A percentile compares a stretch with the other conserved stretches of the same genome.
Evolutionary conservation across 768 basidiomycete genomes (phyloP).

Genomic region (Leccinum variicolor): DNA sequence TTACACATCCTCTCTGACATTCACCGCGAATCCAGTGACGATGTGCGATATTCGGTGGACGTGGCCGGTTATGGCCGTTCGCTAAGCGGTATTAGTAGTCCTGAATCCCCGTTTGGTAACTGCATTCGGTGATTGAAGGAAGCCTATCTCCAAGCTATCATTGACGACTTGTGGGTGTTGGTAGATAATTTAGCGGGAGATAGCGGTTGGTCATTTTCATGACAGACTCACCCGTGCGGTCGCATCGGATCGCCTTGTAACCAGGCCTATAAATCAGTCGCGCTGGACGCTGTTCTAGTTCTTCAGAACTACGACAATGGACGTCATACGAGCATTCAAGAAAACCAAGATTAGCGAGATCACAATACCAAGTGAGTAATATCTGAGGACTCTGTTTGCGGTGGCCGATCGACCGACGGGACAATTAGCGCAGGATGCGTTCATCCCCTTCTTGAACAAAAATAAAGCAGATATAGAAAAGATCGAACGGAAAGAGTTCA

Average conservation of each 20-base stretch:
- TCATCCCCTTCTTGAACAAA: constrained; percentile 48
- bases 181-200: too few species aligned
- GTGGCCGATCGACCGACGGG: constrained; percentile 6
- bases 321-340: constrained; percentile 31
- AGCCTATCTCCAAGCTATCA: too few species aligned
- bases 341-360: constrained; percentile 31
- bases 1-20: too few species aligned
- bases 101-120: too few species aligned
- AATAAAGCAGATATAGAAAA: constrained; percentile 45
- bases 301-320: constrained; percentile 26
- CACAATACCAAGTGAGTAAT: constrained; percentile 33
- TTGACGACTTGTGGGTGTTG: too few species aligned
- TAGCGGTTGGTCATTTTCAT: background rate
- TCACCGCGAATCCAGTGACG: too few species aligned
- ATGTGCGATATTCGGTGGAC: too few species aligned
- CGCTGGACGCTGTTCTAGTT: background rate
- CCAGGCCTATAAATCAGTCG: background rate
- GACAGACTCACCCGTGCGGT: background rate
- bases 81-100: too few species aligned
- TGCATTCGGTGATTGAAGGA: background rate
- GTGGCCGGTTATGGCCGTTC: too few species aligned
- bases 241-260: background rate
- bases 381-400: background rate
- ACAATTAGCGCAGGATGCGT: constrained; percentile 42
- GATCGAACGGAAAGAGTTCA: constrained; percentile 52